Percentiles rank a stretch among this genome's conserved stretches.
These are phyloP conservation scores for Eucalyptus erythrocorys DNA, from an alignment of 345 rosid genomes.

Conservation along the genomic window DNA sequence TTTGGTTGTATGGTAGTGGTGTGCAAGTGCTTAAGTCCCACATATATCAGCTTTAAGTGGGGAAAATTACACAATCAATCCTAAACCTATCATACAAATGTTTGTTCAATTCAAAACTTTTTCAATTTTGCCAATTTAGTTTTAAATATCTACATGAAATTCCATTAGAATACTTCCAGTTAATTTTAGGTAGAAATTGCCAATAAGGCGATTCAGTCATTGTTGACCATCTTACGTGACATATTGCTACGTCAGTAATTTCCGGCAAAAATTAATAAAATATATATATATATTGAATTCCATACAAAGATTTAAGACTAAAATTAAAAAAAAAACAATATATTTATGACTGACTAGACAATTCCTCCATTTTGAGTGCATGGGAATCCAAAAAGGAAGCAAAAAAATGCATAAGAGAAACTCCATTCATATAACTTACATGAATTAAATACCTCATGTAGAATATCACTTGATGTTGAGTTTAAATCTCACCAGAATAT, in stretches of 20 bases:
- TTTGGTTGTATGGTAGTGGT: background rate
- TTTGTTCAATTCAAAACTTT: background rate
- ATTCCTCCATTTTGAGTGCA: background rate
- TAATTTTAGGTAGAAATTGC: background rate
- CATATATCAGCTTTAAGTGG: background rate
- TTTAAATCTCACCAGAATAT: background rate
- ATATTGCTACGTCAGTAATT: accelerated
- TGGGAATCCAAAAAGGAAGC: background rate
- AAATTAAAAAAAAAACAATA: too few relatives aligned
- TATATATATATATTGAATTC: background rate
- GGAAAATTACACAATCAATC: background rate
- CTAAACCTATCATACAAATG: background rate
- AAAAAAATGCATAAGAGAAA: background rate
- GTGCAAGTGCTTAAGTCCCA: background rate
- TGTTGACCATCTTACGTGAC: background rate
- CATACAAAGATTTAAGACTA: background rate
- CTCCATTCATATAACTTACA: background rate
- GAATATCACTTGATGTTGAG: background rate
- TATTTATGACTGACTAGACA: background rate
- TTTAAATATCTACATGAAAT: background rate
- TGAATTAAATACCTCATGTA: background rate
- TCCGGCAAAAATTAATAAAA: accelerated
- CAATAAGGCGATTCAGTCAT: background rate
- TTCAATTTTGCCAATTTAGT: background rate
- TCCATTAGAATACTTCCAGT: background rate